Base-by-base conservation (phyloP, 2,329 filamentous ascomycete genomes). In the Hypoxylon sp. region DNA sequence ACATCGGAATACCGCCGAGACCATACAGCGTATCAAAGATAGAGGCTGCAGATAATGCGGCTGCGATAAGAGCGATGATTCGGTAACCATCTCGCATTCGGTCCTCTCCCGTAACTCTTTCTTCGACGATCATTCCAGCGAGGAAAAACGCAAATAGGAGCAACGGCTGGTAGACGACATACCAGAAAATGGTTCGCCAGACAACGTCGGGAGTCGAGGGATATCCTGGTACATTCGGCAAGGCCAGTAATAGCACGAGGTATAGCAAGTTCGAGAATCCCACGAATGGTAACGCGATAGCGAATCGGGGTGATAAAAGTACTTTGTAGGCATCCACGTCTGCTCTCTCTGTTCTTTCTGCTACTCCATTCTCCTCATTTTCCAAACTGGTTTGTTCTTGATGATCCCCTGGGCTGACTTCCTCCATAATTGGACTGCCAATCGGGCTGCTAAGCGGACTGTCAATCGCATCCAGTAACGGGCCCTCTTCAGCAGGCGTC, bases 1-100 rank as follows among this genome's bases (percentile, higher is more conserved):
- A 65, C 60, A 65, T 60, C 5, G 63, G 63, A 19, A 55, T 57
- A 9, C 63, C 63, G 2, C 63, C 62, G 13, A 65, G 52, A 4
- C 63, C 63, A 20, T 56, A 63, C 1, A 64, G 38, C 4, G 60
- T 65, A 26, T 65, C 63, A 7, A 62, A 16, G 9, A 60, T 57
- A 2, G 60, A 53, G 1, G 19, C 59, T 2, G 56, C 43, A 7
- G 62, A 63, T 5, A 63, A 20, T 5, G 48, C 12, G 5, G 43
- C 43, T 11, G 55, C 42, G 5, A 55, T 16, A n/a, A 34, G 38
- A 13, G 53, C 56, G 2, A 62, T 48, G 23, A 42, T 32, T 20
- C 44, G 43, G 49, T 61, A 65, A 11, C 52, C 46, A 16, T 29
- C 15, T 30, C 32, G 42, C 36, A 53, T 47, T 13, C 53, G 48